Conservation (phyloP, 345 rosid species). For the Syzygium oleosum region DNA sequence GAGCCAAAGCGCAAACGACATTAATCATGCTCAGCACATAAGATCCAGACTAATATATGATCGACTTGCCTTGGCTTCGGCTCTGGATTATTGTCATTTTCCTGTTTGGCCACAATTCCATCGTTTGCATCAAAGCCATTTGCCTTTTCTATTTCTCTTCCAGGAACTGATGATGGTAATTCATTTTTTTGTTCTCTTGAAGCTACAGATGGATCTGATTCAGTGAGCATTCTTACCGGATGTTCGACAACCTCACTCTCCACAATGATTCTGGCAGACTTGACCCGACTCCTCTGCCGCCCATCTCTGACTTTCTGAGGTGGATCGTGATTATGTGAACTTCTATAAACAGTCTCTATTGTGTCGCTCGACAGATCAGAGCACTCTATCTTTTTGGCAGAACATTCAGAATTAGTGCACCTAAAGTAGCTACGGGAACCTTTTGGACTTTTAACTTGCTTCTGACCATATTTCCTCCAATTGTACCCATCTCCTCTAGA, state of each 20-base stretch:
- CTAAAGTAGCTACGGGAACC: constrained; percentile 93
- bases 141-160: constrained; percentile 28
- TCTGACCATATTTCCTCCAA: constrained; percentile 99
- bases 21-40: background rate
- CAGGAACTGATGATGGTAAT: background rate
- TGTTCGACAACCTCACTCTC: constrained; percentile 23
- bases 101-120: constrained; percentile 32
- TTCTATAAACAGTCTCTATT: constrained; percentile 71
- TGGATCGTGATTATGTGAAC: constrained; percentile 84
- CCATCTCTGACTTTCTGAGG: constrained; percentile 40
- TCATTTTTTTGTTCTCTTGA: constrained; percentile 36
- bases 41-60: background rate
- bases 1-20: background rate
- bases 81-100: constrained; percentile 36
- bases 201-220: constrained; percentile 38
- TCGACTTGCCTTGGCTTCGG: constrained; percentile 54
- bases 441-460: constrained; percentile 87
- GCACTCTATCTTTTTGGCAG: constrained; percentile 82
- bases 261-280: constrained; percentile 23
- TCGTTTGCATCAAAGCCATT: constrained; percentile 20
- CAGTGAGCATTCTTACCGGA: constrained; percentile 11
- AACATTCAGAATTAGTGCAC: constrained; percentile 69
- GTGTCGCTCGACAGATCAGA: constrained; percentile 59
- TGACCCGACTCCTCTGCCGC: constrained; percentile 32
- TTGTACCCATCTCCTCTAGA: constrained; percentile 75